phyloP scores from a whole-genome alignment of 768 basidiomycete genomes.

The Gyrodon lividus region DNA sequence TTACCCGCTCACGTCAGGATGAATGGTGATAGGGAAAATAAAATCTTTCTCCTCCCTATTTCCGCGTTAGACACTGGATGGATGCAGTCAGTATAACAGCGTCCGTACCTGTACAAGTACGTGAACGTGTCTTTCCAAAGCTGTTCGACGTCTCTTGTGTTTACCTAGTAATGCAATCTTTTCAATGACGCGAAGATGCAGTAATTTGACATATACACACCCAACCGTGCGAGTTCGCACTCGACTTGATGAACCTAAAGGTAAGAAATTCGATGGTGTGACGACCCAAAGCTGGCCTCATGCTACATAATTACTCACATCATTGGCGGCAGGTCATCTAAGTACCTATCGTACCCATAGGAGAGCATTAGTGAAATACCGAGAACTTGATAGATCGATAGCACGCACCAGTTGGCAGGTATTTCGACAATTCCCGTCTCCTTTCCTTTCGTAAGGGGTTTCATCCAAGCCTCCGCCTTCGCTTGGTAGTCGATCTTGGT shows the following conservation, averaged over 20 bases:
- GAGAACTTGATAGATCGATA: not conserved
- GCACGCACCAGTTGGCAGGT: conserved; percentile 63
- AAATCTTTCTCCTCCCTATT: conserved; percentile 60
- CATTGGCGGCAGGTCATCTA: conserved; percentile 76
- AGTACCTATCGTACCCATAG: conserved; percentile 41
- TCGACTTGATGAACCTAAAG: conserved; percentile 65
- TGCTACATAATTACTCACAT: conserved; percentile 43
- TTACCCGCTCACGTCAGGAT: conserved; percentile 73
- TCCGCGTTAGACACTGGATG: conserved; percentile 4
- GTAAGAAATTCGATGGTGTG: not conserved
- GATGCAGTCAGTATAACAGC: not conserved
- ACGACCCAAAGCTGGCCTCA: not conserved
- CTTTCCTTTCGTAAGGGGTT: conserved; percentile 62
- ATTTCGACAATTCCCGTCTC: conserved; percentile 63
- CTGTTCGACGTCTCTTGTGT: conserved; percentile 61
- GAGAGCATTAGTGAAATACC: not conserved
- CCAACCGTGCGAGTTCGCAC: conserved; percentile 71
- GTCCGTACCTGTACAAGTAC: conserved; percentile 56
- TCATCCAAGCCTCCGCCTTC: conserved; percentile 69
- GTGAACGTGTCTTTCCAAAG: conserved; percentile 77
- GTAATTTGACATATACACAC: conserved; percentile 31
- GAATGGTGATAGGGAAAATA: conserved; percentile 76
- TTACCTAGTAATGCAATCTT: conserved; percentile 44
- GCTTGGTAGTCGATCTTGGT: conserved; percentile 66
- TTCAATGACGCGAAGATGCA: not conserved